Base-by-base conservation (phyloP, 805 yeast species). In the Lipomyces starkeyi region DNA sequence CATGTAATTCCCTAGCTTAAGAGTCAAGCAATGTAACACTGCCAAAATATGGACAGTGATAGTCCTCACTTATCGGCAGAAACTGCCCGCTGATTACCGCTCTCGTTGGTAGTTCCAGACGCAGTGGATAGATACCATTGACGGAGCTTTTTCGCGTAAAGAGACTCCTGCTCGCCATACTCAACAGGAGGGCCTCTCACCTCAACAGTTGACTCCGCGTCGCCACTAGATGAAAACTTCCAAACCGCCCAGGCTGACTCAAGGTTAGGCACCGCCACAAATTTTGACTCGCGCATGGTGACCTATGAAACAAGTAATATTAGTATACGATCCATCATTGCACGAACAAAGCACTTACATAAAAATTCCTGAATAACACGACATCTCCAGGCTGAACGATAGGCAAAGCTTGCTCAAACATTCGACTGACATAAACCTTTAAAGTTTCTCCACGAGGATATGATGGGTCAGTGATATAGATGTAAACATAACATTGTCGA, bases 171-270 rank as follows among this genome's bases (percentile, higher is more conserved):
- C 25, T 54, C 29, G 9, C 70, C 68, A 27, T 55, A 67, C 69
- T 67, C 70, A n/a, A 65, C 69, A n/a, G 69, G 59, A 17, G 68
- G 68, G 9, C 69, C 69, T n/a, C 37, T 25, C 25, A 59, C 37
- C 9, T 22, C 25, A 9, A 58, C 64, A 20, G 11, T 11, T n/a
- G 34, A 29, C 34, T 27, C 53, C 22, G 22, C 20, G 20, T 43
- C 20, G 7, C 17, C 27, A 27, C 22, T 56, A 4, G 17, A 13
- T 17, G 56, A 14, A 55, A 55, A 54, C 53, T 35, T 43, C 59
- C 60, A 65, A 4, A 65, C 61, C 20, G 69, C 69, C 63, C 69
- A 66, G 4, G 69, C 49, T 3, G 69, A 66, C n/a, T 60, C 25
- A 14, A 58, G 35, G n/a, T 3, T 13, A 14, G 67, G 14, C 20